Base-by-base conservation (phyloP, 108 stramenopile genomes). In the Cyclostephanos tholiformis region DNA sequence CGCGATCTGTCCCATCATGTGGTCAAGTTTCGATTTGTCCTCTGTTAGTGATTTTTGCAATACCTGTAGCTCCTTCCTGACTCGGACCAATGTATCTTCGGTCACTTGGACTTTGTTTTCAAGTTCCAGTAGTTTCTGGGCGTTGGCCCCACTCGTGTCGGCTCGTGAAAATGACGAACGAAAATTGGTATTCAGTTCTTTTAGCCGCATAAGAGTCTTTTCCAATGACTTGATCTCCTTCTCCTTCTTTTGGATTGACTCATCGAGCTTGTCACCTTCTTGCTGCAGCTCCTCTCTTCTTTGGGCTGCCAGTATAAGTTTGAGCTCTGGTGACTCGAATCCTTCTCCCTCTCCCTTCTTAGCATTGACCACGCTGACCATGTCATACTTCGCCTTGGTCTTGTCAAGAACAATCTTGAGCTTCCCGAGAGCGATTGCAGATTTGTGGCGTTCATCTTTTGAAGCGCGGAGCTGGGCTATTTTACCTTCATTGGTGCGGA, bases 211-310 rank as follows among this genome's bases (percentile, higher is more conserved):
- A 23, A 78, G 49, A 43, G 77, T 72, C 59, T 67, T 57, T 38
- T 71, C 61, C 71, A 78, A 67, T n/a, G 58, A 67, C n/a, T 50
- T 27, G 19, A 78, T 71, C 44, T 80, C 79, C 50, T 69, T 64
- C 41, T 80, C 74, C 62, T 86, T 75, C 55, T 66, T 71, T 35
- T 79, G 65, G 61, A 96, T 91, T 38, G 87, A 84, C 32, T 72
- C 83, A 60, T 96, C 91, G 13, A 96, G 83, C 70, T 86, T 77
- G 64, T 96, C 93, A 11, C 95, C 95, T 68, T 90, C 79, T 36
- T 88, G 72, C 82, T 94, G 95, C 44, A 96, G 71, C 74, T 96
- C 95, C 66, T 92, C 93, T 57, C 91, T 78, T 78, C 73, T 86
- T 84, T 96, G 93, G 16, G 95, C 95, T 17, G 91, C 91, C 41